Evolutionary conservation across 176 grass and related monocot genomes (phyloP).

Genomic region (Dactylis glomerata): DNA sequence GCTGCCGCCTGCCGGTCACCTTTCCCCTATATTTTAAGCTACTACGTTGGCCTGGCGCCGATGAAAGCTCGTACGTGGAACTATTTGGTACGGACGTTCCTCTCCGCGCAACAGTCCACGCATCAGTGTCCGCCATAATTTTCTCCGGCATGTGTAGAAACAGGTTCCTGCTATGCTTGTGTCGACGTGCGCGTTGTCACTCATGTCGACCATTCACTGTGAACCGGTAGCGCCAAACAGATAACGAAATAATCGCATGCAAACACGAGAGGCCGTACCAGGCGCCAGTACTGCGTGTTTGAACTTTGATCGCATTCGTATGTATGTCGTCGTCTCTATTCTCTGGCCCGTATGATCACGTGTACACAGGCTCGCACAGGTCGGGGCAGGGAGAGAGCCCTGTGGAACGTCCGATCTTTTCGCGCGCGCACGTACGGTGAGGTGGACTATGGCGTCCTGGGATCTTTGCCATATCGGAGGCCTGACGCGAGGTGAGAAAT

Average conservation of each 20-base stretch:
- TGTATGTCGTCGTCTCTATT: neutral
- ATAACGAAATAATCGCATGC: neutral
- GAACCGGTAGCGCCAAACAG: neutral
- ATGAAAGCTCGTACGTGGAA: too few species aligned
- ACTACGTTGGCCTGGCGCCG: too few species aligned
- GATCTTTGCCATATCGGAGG: constrained; percentile 21
- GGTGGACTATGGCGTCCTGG: neutral
- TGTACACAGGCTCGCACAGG: neutral
- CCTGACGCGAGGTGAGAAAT: neutral
- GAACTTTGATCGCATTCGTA: neutral
- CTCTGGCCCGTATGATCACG: neutral
- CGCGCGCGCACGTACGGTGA: neutral
- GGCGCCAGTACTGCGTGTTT: neutral
- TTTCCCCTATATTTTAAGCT: too few species aligned
- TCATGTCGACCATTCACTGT: neutral
- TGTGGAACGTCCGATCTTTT: neutral
- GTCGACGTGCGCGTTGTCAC: neutral
- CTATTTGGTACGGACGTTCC: too few species aligned
- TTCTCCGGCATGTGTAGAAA: neutral
- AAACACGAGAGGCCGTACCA: neutral
- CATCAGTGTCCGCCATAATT: neutral
- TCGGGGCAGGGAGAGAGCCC: neutral
- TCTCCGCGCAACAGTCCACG: too few species aligned
- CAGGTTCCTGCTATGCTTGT: neutral
- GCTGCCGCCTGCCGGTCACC: too few species aligned